Conservation (phyloP, 768 basidiomycete genomes). For the Suillus ampliporus region DNA sequence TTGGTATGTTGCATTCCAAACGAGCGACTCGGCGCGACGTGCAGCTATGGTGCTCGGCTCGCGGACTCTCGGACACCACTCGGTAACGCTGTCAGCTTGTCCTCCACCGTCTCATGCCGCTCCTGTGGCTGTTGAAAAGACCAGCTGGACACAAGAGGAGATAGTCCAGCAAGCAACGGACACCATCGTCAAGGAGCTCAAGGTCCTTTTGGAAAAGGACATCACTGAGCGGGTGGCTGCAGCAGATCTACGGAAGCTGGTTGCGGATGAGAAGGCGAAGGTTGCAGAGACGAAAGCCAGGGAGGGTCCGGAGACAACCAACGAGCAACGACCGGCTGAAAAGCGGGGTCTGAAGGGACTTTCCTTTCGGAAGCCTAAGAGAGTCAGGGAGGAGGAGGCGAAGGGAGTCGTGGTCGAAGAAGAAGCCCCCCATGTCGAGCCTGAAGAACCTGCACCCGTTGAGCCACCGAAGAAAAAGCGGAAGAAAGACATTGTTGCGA, state of each 20-base stretch:
- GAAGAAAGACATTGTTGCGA: slow-evolving; percentile 51
- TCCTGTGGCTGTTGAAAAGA: slow-evolving; percentile 43
- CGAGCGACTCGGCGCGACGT: slow-evolving; percentile 63
- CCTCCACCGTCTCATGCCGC: slow-evolving; percentile 41
- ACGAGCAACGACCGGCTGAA: slow-evolving; percentile 54
- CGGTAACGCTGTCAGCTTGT: slow-evolving; percentile 58
- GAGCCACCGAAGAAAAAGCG: slow-evolving; percentile 63
- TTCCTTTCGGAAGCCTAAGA: slow-evolving; percentile 51
- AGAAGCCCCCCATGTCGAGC: slow-evolving; percentile 31
- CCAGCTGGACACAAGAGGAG: slow-evolving; percentile 57
- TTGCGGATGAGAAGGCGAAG: slow-evolving; percentile 57
- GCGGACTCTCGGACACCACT: slow-evolving; percentile 62
- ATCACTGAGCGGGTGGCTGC: slow-evolving; percentile 65
- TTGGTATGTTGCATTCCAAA: slow-evolving; percentile 84
- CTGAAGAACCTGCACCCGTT: slow-evolving; percentile 41
- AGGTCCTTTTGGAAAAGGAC: slow-evolving; percentile 63
- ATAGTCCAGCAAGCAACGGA: slow-evolving; percentile 60
- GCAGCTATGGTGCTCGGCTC: slow-evolving; percentile 68
- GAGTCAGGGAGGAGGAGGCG: slow-evolving; percentile 42
- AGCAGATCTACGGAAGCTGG: slow-evolving; percentile 55
- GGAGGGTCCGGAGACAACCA: slow-evolving; percentile 37
- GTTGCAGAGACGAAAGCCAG: slow-evolving; percentile 31
- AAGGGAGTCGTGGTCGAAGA: slow-evolving; percentile 29
- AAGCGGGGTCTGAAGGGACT: slow-evolving; percentile 48
- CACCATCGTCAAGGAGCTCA: slow-evolving; percentile 63